Evolutionary conservation across 2,329 filamentous ascomycete genomes (phyloP).

Genomic region (Chrysoporthe puriensis): DNA sequence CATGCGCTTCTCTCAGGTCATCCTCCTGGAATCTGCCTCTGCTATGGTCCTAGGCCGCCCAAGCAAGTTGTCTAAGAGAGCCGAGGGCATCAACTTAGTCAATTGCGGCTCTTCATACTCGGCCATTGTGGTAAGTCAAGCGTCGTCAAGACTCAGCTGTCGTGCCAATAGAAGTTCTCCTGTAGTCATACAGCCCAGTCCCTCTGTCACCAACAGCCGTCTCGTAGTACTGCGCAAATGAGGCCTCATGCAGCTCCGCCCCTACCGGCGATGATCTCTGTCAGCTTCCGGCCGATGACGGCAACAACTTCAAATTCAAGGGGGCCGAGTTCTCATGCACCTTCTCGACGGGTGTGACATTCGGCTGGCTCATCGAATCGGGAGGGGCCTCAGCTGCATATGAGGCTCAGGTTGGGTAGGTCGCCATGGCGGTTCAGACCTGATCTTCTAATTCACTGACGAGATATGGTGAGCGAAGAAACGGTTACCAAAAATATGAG

Average conservation of each 20-base stretch:
- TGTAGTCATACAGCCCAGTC: background rate
- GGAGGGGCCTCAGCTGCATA: background rate
- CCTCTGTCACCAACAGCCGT: background rate
- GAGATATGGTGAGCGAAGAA: background rate
- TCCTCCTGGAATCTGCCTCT: background rate
- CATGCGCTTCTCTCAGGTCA: background rate
- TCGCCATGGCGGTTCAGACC: background rate
- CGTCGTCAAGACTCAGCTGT: background rate
- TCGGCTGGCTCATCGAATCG: background rate
- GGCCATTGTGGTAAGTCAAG: background rate
- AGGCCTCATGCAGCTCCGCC: background rate
- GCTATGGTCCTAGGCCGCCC: background rate
- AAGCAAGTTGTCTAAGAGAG: background rate
- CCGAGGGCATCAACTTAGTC: background rate
- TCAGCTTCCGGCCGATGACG: background rate
- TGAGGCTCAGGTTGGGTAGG: background rate
- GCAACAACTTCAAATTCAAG: background rate
- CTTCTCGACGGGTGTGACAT: background rate
- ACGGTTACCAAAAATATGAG: background rate
- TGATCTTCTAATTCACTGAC: background rate
- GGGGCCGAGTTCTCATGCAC: background rate
- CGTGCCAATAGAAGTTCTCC: background rate
- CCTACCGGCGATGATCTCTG: background rate
- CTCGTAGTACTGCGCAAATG: background rate
- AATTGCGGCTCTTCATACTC: background rate